Conservation (phyloP, 192 early-diverging fungal genomes). For the Coemansia sp. region DNA sequence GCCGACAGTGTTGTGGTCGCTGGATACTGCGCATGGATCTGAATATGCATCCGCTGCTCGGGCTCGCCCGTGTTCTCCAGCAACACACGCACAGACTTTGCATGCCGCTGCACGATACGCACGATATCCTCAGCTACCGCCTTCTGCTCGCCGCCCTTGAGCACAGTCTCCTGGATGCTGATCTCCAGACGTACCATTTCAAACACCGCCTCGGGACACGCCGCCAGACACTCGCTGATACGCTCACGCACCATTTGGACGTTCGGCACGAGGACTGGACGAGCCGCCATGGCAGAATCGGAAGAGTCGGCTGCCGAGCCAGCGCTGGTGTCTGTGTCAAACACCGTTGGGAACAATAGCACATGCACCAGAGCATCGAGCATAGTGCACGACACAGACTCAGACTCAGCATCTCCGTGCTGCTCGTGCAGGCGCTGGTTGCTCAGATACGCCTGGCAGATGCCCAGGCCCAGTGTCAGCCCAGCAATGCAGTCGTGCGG, state of each 20-base stretch:
- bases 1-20: slow-evolving; percentile 51
- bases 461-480: slow-evolving; percentile 41
- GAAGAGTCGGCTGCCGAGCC: background rate
- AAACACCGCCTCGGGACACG: slow-evolving; percentile 35
- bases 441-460: slow-evolving; percentile 41
- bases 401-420: background rate
- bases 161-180: slow-evolving; percentile 46
- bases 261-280: slow-evolving; percentile 15
- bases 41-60: slow-evolving; percentile 5
- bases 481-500: slow-evolving; percentile 54
- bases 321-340: slow-evolving; percentile 54
- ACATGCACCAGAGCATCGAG: slow-evolving; percentile 58
- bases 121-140: slow-evolving; percentile 50
- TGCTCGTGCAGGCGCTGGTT: slow-evolving; percentile 19
- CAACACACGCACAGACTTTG: slow-evolving; percentile 13
- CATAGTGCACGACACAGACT: slow-evolving; percentile 13
- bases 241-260: slow-evolving; percentile 32
- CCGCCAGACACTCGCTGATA: slow-evolving; percentile 38
- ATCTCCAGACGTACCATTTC: slow-evolving; percentile 55
- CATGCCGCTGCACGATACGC: slow-evolving; percentile 28
- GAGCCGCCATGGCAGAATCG: slow-evolving; percentile 6
- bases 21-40: slow-evolving; percentile 40
- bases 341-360: slow-evolving; percentile 72
- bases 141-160: slow-evolving; percentile 51
- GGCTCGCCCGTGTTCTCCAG: background rate